Evolutionary conservation across 2,329 filamentous ascomycete species (phyloP).

Genomic region (Sporothrix mexicana): DNA sequence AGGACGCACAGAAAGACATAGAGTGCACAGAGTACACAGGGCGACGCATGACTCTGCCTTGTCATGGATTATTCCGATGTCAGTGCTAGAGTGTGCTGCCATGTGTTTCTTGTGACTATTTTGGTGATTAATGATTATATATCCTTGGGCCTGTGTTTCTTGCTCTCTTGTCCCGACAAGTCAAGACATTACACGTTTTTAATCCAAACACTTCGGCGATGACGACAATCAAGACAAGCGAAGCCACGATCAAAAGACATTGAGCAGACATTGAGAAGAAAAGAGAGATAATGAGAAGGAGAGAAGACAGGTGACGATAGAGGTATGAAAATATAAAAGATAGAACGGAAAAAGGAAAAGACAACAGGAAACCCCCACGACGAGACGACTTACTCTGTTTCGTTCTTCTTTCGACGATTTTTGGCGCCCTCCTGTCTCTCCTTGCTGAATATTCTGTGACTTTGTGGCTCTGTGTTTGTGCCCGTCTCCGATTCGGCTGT

Average conservation of each 20-base stretch:
- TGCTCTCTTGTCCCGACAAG: neutral
- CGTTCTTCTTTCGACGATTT: neutral
- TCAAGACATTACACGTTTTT: constrained; percentile 10
- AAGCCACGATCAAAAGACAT: neutral
- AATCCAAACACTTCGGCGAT: constrained; percentile 20
- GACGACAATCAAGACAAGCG: constrained; percentile 17
- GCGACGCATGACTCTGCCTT: neutral
- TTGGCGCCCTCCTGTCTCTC: constrained; percentile 11
- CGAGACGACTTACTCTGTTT: neutral
- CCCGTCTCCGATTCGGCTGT: constrained; percentile 7
- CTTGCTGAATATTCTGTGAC: neutral
- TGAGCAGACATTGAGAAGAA: neutral
- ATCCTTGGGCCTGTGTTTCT: neutral
- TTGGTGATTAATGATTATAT: neutral
- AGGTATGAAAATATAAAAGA: neutral
- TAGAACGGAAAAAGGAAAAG: neutral
- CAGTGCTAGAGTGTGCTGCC: neutral
- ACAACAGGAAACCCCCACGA: neutral
- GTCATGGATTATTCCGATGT: neutral
- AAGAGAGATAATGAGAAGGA: neutral
- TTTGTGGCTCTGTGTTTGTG: neutral
- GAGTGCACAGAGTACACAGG: neutral
- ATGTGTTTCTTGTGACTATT: neutral
- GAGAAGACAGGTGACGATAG: neutral
- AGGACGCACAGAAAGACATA: neutral